Evolutionary conservation across 1,139 yeast genomes (phyloP).

Genomic region (Martiniozyma asiatica): DNA sequence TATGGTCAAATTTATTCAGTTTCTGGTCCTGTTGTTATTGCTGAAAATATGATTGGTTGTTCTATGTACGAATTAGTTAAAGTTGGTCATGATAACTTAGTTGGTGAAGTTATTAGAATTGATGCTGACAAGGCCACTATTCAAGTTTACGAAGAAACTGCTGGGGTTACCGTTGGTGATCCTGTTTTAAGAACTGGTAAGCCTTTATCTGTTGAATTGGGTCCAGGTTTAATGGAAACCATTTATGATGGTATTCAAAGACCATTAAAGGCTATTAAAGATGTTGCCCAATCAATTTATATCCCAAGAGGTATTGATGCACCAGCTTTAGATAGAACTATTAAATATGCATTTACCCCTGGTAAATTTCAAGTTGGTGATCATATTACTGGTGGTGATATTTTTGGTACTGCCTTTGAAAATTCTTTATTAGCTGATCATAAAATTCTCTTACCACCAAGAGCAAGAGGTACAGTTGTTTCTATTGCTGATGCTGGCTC

Average conservation of each 20-base stretch:
- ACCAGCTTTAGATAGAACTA: conserved; percentile 77
- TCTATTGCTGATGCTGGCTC: conserved; percentile 83
- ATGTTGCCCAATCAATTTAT: conserved; percentile 77
- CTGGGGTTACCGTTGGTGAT: conserved; percentile 98
- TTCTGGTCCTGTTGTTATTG: conserved; percentile 94
- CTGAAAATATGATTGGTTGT: conserved; percentile 98
- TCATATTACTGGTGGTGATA: conserved; percentile 97
- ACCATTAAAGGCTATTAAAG: conserved; percentile 87
- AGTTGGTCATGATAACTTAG: conserved; percentile 93
- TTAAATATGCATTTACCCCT: conserved; percentile 80
- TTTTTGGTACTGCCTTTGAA: conserved; percentile 87
- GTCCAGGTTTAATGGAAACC: conserved; percentile 98
- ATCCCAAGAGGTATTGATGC: conserved; percentile 98
- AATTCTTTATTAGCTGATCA: conserved; percentile 87
- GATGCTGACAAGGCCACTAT: conserved; percentile 94
- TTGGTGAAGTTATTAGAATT: conserved; percentile 96
- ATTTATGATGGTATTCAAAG: conserved; percentile 99
- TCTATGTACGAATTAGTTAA: conserved; percentile 98
- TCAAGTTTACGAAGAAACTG: conserved; percentile 98
- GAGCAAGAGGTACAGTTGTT: conserved; percentile 95
- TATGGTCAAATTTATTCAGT: conserved; percentile 88
- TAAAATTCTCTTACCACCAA: conserved; percentile 90
- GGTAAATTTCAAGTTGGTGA: conserved; percentile 77
- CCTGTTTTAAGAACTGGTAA: conserved; percentile 97
- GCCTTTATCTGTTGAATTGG: conserved; percentile 94